Conservation (phyloP, 306 rosid species). For the Dryas drummondii region DNA sequence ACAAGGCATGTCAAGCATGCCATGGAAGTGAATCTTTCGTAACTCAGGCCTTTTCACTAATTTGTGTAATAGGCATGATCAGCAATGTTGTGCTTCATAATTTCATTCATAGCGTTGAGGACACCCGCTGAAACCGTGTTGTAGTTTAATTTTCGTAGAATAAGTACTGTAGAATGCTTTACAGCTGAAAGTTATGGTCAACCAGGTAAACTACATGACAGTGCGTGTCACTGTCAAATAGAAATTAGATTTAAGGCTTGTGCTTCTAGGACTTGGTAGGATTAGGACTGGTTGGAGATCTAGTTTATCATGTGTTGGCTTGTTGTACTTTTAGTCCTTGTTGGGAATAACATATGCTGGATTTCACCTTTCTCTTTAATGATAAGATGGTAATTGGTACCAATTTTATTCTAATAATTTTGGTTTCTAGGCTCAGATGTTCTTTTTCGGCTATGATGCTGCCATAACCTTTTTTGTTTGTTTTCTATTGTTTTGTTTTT, state of each 20-base stretch:
- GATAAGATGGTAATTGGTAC: not conserved
- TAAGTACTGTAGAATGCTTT: conserved; percentile 19
- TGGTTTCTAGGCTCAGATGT: too few relatives aligned
- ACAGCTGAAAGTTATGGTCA: conserved; percentile 19
- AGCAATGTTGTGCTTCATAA: conserved; percentile 11
- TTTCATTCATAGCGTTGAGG: conserved; percentile 1
- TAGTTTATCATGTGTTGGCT: not conserved
- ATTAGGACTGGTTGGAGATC: conserved; percentile 5
- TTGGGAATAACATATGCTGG: too few relatives aligned
- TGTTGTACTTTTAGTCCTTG: not conserved
- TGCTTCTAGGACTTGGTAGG: not conserved
- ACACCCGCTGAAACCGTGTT: conserved; percentile 31
- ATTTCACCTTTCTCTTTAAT: not conserved
- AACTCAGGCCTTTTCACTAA: conserved; percentile 11
- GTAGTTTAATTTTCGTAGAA: conserved; percentile 25
- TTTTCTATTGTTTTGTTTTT: too few relatives aligned
- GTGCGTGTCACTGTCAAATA: conserved; percentile 9
- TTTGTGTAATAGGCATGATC: conserved; percentile 32
- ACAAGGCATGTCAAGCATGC: conserved; percentile 47
- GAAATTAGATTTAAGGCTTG: conserved; percentile 9
- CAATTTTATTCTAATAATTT: too few relatives aligned
- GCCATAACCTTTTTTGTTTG: too few relatives aligned
- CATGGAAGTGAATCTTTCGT: conserved; percentile 53
- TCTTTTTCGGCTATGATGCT: too few relatives aligned
- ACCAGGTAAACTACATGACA: not conserved